Evolutionary conservation across 768 basidiomycete genomes (phyloP), one percentile per base, ranked within the genome.

Genomic region (Collybia sp.): DNA sequence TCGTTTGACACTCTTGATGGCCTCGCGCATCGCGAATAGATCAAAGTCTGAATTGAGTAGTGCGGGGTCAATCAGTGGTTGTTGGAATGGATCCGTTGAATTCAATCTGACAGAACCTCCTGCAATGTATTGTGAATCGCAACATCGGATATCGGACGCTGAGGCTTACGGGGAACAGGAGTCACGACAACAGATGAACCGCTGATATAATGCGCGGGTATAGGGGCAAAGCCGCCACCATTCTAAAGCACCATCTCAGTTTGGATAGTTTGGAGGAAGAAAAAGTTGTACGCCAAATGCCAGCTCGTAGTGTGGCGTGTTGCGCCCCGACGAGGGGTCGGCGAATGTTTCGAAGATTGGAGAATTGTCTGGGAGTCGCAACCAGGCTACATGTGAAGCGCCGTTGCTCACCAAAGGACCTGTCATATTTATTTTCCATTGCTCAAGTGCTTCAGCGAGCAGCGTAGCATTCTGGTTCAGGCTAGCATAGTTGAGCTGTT

Each of bases 251-350:
- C 34, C 6, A 15, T 38, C 15, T n/a, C 25, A 25, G 25, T 25
- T 25, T 25, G 8, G 25, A 25, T 25, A 8, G 8, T 25, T 25
- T 25, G 25, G 25, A 25, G 25, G 25, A 3, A 25, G 30, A 17
- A 46, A 18, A 25, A 18, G 30, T 17, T 18, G 2, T 20, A 51
- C 59, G 16, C 44, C 47, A 46, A 61, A 55, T 5, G 59, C 30
- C 2, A 65, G 43, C 44, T 69, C 67, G 30, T 53, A 59, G 50
- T 69, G 67, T 1, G 62, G 53, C 0, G 58, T 56, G 32, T 57
- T 50, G 1, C 53, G 53, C 2, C 68, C 66, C 2, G 67, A 53
- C 1, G 65, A 44, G 2, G 65, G 62, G 48, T 70, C 66, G 20
- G 42, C 45, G 25, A 25, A 25, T 25, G 3, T 25, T 25, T 25